Base-by-base conservation (phyloP, 1,284 basidiomycete genomes). In the Moesziomyces sp. region DNA sequence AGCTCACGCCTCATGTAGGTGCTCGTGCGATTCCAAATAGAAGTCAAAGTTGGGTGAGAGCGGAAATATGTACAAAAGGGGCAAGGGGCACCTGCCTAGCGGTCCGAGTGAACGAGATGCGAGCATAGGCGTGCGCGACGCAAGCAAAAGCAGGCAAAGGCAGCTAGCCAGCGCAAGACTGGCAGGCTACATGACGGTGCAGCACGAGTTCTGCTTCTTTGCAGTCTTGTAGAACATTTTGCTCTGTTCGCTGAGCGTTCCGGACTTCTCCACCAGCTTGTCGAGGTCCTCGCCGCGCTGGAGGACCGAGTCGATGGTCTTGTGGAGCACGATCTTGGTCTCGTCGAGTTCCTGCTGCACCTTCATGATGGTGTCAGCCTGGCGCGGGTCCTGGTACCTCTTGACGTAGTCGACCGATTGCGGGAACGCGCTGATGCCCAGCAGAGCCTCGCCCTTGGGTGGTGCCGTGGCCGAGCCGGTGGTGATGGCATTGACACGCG, bases 281-380 rank as follows among this genome's bases (percentile, higher is more conserved):
- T 99, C 96, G 49, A 99, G 88, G 86, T 95, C 97, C 88, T 99
- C 96, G 44, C 97, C 97, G 35, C 97, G 90, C 85, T 97, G 91
- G 40, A 99, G 88, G 3, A 99, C 96, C 3, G 92, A 93, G 84
- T 99, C 97, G 81, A 99, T 99, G 16, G 97, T 99, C 88, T 99
- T 97, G 88, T 99, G 97, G 45, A 66, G 28, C 40, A 99, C 90
- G 77, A 99, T 96, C 91, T 99, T 99, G 9, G 97, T 99, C 87
- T 99, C 97, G 84, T 99, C 97, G 50, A 99, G 86, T 84, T 99
- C 97, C 84, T 94, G 92, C 85, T 99, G 97, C 18, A 99, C 97
- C 80, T 92, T 90, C 95, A 99, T 96, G 82, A 99, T 98, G 19
- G 93, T 92, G 86, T 99, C 97, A 5, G 97, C 97, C 86, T 99